Base-by-base conservation (phyloP, 371 early-diverging fungal species). In the Circinella minor region DNA sequence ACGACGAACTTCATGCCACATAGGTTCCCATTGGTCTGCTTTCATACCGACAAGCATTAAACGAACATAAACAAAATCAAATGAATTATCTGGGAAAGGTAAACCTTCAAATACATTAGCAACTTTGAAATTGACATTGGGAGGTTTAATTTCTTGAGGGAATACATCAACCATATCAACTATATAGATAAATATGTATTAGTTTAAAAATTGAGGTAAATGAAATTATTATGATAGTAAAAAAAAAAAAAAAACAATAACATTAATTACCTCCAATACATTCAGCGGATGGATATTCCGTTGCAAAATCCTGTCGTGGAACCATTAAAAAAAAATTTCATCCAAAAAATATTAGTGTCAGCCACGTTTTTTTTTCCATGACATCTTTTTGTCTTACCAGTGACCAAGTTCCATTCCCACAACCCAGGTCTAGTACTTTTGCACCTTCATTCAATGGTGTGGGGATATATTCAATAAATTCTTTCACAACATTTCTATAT, bases 31-130 rank as follows among this genome's bases (percentile, higher is more conserved):
- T 65, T 86, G 80, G 18, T 82, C 65, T 51, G 73, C 76, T 9
- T 77, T 80, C 27, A 86, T 69, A 18, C 81, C 84, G 37, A 83
- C 69, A 36, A 85, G 76, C 70, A 88, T 74, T 36, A 88, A 70
- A 17, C 90, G 74, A 27, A 86, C 75, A 64, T 86, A 79, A 9
- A 88, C 81, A 75, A 86, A 82, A 67, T 89, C 90, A 75, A 89
- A 89, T 0, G 84, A 78, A 55, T 85, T 74, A 64, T 88, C 86
- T 10, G 78, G 70, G 69, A 86, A 90, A 3, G 86, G 87, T 8
- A 90, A 77, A 4, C 84, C 74, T 20, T 85, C 75, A 34, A 84
- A 39, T 0, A 80, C 81, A 73, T 90, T 80, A 14, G 77, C 84
- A 6, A 76, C 68, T 49, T 78, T 67, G 57, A 86, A 86, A 54